phyloP scores from a whole-genome alignment of 2,329 filamentous ascomycete species.

The Phaeosphaeria sp. region DNA sequence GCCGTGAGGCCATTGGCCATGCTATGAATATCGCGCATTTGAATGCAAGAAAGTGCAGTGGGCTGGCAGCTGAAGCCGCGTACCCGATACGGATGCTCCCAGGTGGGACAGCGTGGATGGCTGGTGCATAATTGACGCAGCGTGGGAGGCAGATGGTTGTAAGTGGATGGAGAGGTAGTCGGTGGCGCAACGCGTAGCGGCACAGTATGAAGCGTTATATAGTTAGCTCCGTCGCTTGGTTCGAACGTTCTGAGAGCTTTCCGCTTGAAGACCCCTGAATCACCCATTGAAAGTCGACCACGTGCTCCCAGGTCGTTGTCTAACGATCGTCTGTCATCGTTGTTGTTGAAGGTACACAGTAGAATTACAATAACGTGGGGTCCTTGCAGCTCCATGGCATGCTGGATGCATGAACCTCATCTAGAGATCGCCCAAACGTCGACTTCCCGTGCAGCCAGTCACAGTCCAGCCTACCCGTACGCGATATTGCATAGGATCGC shows the following conservation, averaged over 20 bases:
- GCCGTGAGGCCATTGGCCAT: background rate
- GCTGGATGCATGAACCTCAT: background rate
- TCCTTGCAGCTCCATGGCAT: no score
- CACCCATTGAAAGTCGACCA: no score
- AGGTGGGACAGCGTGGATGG: background rate
- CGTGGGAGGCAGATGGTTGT: background rate
- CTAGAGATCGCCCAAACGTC: background rate
- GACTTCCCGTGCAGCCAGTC: background rate
- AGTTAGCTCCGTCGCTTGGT: background rate
- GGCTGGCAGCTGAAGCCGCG: background rate
- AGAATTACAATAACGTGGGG: no score
- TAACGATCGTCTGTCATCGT: no score
- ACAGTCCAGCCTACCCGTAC: background rate
- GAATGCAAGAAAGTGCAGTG: background rate
- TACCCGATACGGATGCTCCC: background rate
- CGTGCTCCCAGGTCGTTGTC: no score
- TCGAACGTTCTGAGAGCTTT: background rate
- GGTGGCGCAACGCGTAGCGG: background rate
- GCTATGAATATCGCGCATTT: background rate
- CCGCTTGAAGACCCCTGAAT: no score
- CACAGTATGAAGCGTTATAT: background rate
- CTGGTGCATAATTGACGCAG: background rate
- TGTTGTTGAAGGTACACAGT: no score
- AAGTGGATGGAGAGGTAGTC: background rate
- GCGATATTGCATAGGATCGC: background rate